Base-by-base conservation (phyloP, 805 yeast species). In the Candida qinlingensis region DNA sequence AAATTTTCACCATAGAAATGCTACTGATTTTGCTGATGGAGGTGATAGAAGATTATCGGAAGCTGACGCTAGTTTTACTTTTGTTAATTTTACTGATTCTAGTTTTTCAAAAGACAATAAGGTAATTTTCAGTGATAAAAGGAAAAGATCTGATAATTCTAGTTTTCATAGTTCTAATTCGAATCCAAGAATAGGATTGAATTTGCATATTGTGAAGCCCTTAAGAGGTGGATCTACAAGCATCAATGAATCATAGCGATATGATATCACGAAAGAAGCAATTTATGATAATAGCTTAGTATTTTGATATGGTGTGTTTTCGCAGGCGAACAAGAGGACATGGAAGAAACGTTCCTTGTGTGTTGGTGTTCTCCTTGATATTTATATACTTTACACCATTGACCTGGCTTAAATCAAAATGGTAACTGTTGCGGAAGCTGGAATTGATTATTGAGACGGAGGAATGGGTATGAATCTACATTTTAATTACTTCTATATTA, bases 161-260 rank as follows among this genome's bases (percentile, higher is more conserved):
- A 7, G 37, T 19, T 19, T 19, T 19, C 19, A 35, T 11, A 39
- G 46, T 28, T 34, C 25, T 39, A 45, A 42, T 4, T 37, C 4
- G 2, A 12, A 27, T 7, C 38, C 41, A 11, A 68, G 70, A 51
- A 66, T 68, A 25, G 85, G 85, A 1, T 64, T 80, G 43, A 79
- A 80, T 59, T 66, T 81, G 51, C 66, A 80, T 45, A 83, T 84
- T 7, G 79, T 83, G 19, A 82, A 81, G 61, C 86, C 87, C 1
- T 40, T 81, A 37, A 69, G 82, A 46, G 85, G 86, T 25, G 60
- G 55, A 3, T 11, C 45, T 11, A 44, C 42, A 10, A 36, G 41
- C 7, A 46, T 47, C 10, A 34, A 41, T 13, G 46, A 42, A 12
- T 47, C 45, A 30, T 45, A 50, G 26, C 52, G 40, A 39, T 13